Evolutionary conservation across 2,329 filamentous ascomycete genomes (phyloP), one percentile per base, ranked within the genome.

Genomic region (Metarhizium sp.): DNA sequence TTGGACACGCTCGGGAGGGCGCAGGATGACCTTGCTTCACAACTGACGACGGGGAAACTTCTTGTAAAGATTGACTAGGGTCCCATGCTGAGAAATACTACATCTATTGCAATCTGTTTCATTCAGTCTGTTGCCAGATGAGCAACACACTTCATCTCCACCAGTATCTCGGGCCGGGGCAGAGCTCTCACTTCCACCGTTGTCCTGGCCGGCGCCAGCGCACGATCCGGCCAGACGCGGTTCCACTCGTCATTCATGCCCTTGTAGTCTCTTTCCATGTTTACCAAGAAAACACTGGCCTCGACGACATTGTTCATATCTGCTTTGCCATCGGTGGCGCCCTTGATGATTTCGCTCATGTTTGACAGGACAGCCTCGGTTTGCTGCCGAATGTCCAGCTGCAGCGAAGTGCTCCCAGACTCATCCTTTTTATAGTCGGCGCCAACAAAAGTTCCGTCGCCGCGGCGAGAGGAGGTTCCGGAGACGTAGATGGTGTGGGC

Each of bases 181-280:
- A 70, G 56, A 51, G 66, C 61, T 49, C 60, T 65, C 48, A 69
- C 62, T 5, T 64, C 66, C 55, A 70, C 62, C 1, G 67, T 69
- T 5, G 67, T 66, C 29, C 67, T 52, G 7, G 72, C 70, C 5
- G 73, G 73, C 1, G 72, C 73, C 52, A 60, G 64, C 1, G 58
- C 63, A 6, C 71, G 65, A 36, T 67, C 66, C 14, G 64, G 32
- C 57, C 71, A 76, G 7, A 75, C 65, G 60, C 72, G 71, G 57
- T 75, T 75, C 73, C 73, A 75, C 59, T 72, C 73, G 59, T 73
- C 72, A 52, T 76, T 75, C 72, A 75, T 75, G 16, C 68, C 73
- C 5, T 66, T 64, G 56, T 76, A 75, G 34, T 76, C 63, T 1
- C 59, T 62, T 57, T 73, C 66, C 70, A 74, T 74, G 56, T 75